Evolutionary conservation across 192 early-diverging fungal genomes (phyloP), one percentile per base, ranked within the genome.

Genomic region (Neocallimastix lanati): DNA sequence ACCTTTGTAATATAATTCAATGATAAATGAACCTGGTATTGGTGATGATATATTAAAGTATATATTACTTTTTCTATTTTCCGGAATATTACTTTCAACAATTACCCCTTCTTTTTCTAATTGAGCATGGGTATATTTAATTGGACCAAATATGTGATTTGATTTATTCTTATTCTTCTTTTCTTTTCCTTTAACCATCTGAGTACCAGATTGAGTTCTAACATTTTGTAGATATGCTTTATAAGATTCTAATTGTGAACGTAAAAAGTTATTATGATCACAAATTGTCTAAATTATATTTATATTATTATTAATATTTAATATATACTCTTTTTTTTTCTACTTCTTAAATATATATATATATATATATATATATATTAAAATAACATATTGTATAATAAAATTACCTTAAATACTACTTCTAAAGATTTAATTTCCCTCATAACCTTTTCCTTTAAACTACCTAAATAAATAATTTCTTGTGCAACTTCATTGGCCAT

Each of bases 181-280:
- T 21, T 86, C 84, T 79, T 90, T 85, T 21, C 83, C 77, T 37
- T 84, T 81, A 12, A 77, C 33, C 18, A 38, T 58, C 58, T 86
- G 83, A n/a, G 82, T 27, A 2, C 83, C 91, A 82, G 88, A 90
- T 84, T 96, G 91, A 79, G 92, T 91, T 40, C 96, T 92, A 76
- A 98, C 96, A 79, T 98, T 98, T 82, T 95, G 92, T 35, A 98
- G 83, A 78, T 98, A 98, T 9, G 94, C 94, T 87, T 96, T 96
- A 87, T 98, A 98, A 28, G 89, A 91, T 80, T 98, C 96, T 76
- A 98, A 85, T 87, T 98, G 96, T 77, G 90, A 88, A 76, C 91
- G 83, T 76, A 96, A 84, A 78, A 95, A 98, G 80, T 95, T 93
- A 87, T 98, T 98, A 84, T 98, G 96, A 82, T 96, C 94, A 37